phyloP scores from a whole-genome alignment of 768 basidiomycete species.

The Daedaleopsis sinensis region DNA sequence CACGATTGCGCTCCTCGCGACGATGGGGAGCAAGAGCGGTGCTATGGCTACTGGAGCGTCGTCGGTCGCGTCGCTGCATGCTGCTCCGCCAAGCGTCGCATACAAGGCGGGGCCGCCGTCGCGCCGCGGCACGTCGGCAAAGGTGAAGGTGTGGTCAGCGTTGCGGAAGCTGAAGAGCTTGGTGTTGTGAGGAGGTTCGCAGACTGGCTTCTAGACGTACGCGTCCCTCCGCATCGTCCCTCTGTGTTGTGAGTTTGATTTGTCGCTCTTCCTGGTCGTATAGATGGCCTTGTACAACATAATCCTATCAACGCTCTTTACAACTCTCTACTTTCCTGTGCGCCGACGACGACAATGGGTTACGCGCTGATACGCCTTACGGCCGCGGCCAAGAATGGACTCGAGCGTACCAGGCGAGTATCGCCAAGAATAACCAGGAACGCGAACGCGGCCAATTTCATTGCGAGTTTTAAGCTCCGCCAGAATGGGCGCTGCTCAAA shows the following conservation, averaged over 20 bases:
- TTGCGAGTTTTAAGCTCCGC: slow-evolving; percentile 13
- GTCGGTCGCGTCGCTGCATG: not conserved
- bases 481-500: slow-evolving; percentile 8
- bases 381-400: too few relatives aligned
- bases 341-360: too few relatives aligned
- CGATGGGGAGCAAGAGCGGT: slow-evolving; percentile 5
- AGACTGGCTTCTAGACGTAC: not conserved
- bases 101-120: not conserved
- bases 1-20: slow-evolving; percentile 20
- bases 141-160: slow-evolving; percentile 4
- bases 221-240: not conserved
- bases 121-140: not conserved
- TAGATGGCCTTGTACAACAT: not conserved
- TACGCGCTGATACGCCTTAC: too few relatives aligned
- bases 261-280: not conserved
- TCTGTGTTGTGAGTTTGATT: not conserved
- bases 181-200: slow-evolving; percentile 3
- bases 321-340: too few relatives aligned
- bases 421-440: slow-evolving; percentile 14
- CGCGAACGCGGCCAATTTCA: not conserved
- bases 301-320: too few relatives aligned
- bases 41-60: not conserved
- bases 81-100: not conserved
- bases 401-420: not conserved
- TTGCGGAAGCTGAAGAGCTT: slow-evolving; percentile 7